These are phyloP conservation scores for Cladorrhinum sp. DNA, from an alignment of 2,329 filamentous ascomycete species.

Conservation along the genomic window DNA sequence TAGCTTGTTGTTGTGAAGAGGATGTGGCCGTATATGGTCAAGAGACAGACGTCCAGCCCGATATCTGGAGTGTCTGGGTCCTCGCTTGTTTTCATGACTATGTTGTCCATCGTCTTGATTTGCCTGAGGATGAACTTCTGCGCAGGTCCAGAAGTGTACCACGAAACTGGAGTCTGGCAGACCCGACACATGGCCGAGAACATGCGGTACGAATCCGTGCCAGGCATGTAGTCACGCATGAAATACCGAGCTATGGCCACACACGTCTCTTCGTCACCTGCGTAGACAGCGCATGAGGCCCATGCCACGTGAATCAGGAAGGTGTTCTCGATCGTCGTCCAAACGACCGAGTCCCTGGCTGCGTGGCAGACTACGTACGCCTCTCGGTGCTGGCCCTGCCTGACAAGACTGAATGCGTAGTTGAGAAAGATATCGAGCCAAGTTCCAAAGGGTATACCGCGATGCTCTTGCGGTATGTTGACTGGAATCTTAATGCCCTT, in stretches of 20 bases:
- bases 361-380: constrained; percentile 79
- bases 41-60: constrained; percentile 69
- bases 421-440: constrained; percentile 92
- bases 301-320: constrained; percentile 75
- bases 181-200: constrained; percentile 76
- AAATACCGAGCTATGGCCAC: constrained; percentile 74
- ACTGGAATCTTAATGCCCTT: constrained; percentile 23
- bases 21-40: constrained; percentile 89
- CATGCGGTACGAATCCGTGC: constrained; percentile 79
- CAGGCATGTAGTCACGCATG: constrained; percentile 76
- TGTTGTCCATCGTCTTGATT: constrained; percentile 82
- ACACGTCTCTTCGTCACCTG: constrained; percentile 74
- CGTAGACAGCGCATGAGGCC: constrained; percentile 80
- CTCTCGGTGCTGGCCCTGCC: constrained; percentile 62
- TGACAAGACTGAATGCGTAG: constrained; percentile 75
- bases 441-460: constrained; percentile 73
- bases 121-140: constrained; percentile 91
- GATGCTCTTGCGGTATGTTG: constrained; percentile 41
- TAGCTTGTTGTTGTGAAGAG: constrained; percentile 81
- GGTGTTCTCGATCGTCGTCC: constrained; percentile 64
- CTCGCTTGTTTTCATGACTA: constrained; percentile 49
- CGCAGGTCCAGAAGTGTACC: constrained; percentile 75
- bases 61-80: constrained; percentile 7
- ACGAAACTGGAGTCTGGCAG: constrained; percentile 67
- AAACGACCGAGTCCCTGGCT: constrained; percentile 77